Evolutionary conservation across 1,284 basidiomycete genomes (phyloP), one percentile per base, ranked within the genome.

Genomic region (Boletus sp.): DNA sequence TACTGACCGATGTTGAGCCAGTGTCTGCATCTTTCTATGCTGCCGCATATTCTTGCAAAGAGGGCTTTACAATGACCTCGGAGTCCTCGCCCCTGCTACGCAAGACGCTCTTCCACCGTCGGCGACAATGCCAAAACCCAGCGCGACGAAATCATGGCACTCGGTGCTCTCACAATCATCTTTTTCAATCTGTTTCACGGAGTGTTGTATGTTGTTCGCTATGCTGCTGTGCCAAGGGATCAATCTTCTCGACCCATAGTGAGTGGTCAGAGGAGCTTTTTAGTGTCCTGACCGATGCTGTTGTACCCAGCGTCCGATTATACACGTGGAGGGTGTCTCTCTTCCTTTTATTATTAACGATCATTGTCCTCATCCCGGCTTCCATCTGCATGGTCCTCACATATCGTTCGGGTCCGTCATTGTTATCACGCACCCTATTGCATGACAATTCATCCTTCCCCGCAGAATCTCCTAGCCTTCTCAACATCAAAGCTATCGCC

Each of bases 121-220:
- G 6, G 65, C 67, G 12, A 70, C 71, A 17, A 57, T 65, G 4
- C 40, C 62, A 2, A 65, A 68, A 43, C 44, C 59, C 41, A 55
- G 59, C 41, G 43, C 60, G 50, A 53, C 64, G 17, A 51, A 50
- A 14, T 65, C 71, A 14, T 66, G 78, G 41, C 81, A 85, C 53
- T 78, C 81, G 0, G 62, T 64, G 2, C 62, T 85, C 2, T 72
- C 84, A 2, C 70, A 80, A 38, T 68, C 69, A 1, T 62, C 79
- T 4, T 88, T 88, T 57, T 76, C 84, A 0, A 61, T 78, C 25
- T 83, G 80, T 55, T 85, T 88, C 59, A 76, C 81, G 4, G 86
- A 88, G 62, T 78, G 80, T 46, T 82, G 78, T 51, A 75, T 77
- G 52, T 67, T 89, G 49, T 88, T 88, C 57, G 54, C 78, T 13